Percentiles rank a stretch among this genome's conserved stretches.
These are phyloP conservation scores for Eucalyptus sp. DNA, from an alignment of 345 rosid species.

Conservation along the genomic window DNA sequence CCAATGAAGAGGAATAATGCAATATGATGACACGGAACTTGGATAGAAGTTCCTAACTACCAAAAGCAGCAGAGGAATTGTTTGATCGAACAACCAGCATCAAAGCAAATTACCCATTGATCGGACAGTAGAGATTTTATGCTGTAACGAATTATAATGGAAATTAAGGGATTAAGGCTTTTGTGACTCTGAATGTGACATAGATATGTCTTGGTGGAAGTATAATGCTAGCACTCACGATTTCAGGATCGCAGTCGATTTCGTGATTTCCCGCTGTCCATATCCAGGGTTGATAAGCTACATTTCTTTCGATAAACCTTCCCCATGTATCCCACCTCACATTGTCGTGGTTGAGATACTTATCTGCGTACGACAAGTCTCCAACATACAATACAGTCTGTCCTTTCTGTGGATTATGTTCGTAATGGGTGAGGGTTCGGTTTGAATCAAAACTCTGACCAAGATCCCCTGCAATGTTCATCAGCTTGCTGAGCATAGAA, in stretches of 20 bases:
- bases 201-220: neutral
- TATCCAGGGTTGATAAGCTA: constrained; percentile 37
- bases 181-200: neutral
- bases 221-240: constrained; percentile 3
- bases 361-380: constrained; percentile 36
- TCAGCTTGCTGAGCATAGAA: neutral
- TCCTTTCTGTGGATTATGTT: constrained; percentile 28
- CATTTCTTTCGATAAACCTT: constrained; percentile 24
- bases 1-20: neutral
- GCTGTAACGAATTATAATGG: neutral
- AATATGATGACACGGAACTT: neutral
- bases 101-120: neutral
- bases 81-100: neutral
- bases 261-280: constrained; percentile 42
- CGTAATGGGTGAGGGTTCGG: constrained; percentile 25
- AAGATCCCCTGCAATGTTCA: constrained; percentile 17
- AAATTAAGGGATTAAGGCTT: neutral
- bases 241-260: constrained; percentile 7
- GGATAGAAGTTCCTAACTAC: neutral
- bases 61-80: neutral
- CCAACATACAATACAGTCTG: constrained; percentile 29
- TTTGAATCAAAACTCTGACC: constrained; percentile 40
- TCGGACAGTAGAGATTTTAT: neutral
- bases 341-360: constrained; percentile 20
- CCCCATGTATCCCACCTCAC: constrained; percentile 40